phyloP scores from a whole-genome alignment of 1,284 basidiomycete genomes.

The Cutaneotrichosporon cyanovorans region DNA sequence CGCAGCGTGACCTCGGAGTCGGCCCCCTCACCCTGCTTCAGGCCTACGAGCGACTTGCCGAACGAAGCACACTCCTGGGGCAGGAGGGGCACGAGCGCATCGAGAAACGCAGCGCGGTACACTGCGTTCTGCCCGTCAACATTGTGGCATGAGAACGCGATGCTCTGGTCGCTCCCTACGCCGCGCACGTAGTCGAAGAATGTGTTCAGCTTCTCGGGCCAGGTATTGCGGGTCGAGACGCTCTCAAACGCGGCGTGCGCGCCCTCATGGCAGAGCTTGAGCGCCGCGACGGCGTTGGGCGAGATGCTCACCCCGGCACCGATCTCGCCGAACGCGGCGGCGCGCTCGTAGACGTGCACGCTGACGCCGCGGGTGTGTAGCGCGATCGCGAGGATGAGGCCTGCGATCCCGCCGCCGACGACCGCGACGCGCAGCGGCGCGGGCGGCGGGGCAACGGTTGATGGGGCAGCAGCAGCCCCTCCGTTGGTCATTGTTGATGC shows the following conservation, averaged over 20 bases:
- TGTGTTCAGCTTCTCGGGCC: conserved; percentile 4
- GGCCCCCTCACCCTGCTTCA: neutral
- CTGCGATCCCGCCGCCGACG: conserved; percentile 16
- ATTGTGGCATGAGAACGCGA: conserved; percentile 7
- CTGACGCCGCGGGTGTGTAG: conserved; percentile 10
- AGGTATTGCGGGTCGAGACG: conserved; percentile 15
- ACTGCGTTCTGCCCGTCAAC: conserved; percentile 16
- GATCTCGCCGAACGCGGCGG: conserved; percentile 18
- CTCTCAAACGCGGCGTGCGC: conserved; percentile 14
- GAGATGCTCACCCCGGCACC: conserved; percentile 19
- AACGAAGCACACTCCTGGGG: conserved; percentile 6
- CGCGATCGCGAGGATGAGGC: conserved; percentile 13
- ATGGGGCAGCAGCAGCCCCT: too few species aligned
- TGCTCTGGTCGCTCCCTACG: conserved; percentile 1
- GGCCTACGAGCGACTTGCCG: conserved; percentile 10
- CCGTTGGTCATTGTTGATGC: too few species aligned
- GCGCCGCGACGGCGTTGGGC: conserved; percentile 16
- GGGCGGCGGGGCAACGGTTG: too few species aligned
- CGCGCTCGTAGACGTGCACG: conserved; percentile 17
- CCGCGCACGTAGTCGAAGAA: conserved; percentile 15
- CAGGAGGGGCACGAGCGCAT: conserved; percentile 17
- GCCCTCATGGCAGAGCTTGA: conserved; percentile 13
- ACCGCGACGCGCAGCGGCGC: conserved; percentile 13
- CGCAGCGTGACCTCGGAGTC: neutral
- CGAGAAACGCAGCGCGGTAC: conserved; percentile 20